A percentile compares a stretch with the other conserved stretches of the same genome.
phyloP scores from a whole-genome alignment of 1,284 basidiomycete species.

The Ganoderma multipileum region DNA sequence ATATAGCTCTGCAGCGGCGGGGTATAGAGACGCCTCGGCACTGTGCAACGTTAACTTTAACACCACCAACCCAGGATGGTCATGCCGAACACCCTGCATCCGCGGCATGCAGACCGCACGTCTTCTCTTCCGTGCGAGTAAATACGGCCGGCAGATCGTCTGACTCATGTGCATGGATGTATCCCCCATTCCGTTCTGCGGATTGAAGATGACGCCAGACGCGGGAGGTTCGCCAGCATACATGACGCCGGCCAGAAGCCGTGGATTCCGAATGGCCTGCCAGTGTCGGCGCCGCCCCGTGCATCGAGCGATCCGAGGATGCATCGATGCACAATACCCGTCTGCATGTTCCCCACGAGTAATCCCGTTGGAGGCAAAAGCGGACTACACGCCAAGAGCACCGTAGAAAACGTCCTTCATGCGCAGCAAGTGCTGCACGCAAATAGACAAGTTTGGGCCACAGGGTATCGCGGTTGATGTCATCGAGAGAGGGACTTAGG shows the following conservation, averaged over 20 bases:
- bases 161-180: not conserved
- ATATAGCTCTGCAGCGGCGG: not conserved
- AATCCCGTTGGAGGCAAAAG: not conserved
- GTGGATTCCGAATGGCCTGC: not conserved
- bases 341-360: not conserved
- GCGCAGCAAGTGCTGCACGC: not conserved
- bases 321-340: not conserved
- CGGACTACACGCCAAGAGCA: not conserved
- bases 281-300: not conserved
- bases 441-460: not conserved
- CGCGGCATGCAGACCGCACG: not conserved
- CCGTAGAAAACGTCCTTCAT: not conserved
- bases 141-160: not conserved
- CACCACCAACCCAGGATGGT: not conserved
- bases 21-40: not conserved
- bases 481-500: not conserved
- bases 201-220: not conserved
- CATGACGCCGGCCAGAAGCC: not conserved
- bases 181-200: not conserved
- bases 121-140: not conserved
- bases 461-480: not conserved
- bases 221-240: not conserved
- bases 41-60: not conserved
- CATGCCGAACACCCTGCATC: not conserved
- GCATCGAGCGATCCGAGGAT: not conserved